Conservation (phyloP, 2,329 filamentous ascomycete species). For the Penicillium sp. region DNA sequence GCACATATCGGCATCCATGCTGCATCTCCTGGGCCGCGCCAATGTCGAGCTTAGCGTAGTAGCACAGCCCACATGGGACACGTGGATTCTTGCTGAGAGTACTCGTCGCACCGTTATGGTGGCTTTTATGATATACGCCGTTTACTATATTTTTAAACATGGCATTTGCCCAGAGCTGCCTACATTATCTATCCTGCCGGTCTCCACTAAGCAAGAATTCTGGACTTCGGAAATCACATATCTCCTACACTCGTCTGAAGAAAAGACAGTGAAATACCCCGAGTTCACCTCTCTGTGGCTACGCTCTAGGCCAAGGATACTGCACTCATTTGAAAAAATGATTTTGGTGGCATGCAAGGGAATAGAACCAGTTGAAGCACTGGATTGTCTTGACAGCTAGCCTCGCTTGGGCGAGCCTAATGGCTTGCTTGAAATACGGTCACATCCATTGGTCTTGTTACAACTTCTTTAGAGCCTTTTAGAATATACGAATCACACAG, state of each 20-base stretch:
- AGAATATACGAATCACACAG: too few species aligned
- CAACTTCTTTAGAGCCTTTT: too few species aligned
- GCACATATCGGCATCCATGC: background rate
- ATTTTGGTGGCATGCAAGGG: conserved; percentile 5
- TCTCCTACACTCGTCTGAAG: background rate
- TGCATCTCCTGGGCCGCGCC: conserved; percentile 1
- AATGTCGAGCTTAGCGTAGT: background rate
- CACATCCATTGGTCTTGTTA: too few species aligned
- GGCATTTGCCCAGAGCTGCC: conserved; percentile 4
- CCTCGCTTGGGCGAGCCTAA: background rate
- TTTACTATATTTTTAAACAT: conserved; percentile 4
- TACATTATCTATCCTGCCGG: conserved; percentile 1
- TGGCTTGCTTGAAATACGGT: background rate
- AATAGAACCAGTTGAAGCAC: background rate
- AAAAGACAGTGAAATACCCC: background rate
- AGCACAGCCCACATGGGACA: conserved; percentile 1
- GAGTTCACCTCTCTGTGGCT: conserved; percentile 3
- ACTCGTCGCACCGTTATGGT: conserved; percentile 7
- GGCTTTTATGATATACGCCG: conserved; percentile 1
- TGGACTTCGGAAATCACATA: background rate
- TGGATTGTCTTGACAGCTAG: background rate
- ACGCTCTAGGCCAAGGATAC: background rate
- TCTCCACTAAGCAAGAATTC: conserved; percentile 3
- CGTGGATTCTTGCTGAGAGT: conserved; percentile 8
- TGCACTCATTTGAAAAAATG: conserved; percentile 1